phyloP scores from a whole-genome alignment of 2,329 filamentous ascomycete species.

The Apiospora arundinis region DNA sequence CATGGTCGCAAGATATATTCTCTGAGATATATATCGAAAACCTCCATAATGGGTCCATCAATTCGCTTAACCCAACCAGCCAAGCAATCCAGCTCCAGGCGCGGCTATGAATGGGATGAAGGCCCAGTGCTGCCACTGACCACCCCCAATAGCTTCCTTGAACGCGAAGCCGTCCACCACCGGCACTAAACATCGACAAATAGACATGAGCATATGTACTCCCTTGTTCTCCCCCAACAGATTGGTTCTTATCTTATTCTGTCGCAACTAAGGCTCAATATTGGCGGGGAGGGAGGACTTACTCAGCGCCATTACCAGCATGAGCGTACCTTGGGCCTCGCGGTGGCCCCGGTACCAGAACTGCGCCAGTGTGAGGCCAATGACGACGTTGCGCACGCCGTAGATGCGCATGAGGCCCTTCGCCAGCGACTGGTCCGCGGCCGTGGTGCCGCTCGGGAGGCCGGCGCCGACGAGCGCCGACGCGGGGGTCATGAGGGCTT shows the following conservation, averaged over 20 bases:
- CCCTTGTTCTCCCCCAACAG: neutral
- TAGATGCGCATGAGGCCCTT: neutral
- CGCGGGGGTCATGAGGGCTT: neutral
- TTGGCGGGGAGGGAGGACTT: neutral
- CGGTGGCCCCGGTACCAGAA: neutral
- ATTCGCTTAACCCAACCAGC: neutral
- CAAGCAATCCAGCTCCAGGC: neutral
- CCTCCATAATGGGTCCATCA: no score
- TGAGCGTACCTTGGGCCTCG: neutral
- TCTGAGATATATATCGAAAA: no score
- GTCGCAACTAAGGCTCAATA: no score
- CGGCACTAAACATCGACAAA: neutral
- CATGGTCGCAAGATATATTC: no score
- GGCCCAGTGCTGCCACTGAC: neutral
- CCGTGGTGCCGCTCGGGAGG: neutral
- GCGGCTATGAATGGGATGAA: neutral
- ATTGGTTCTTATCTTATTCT: neutral
- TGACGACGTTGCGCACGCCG: slow-evolving; percentile 4
- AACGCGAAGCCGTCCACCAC: neutral
- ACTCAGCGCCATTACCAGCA: neutral
- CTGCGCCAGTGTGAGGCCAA: neutral
- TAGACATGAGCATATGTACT: neutral
- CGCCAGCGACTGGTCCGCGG: neutral
- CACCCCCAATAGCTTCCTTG: neutral
- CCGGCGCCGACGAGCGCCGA: neutral